Conservation (phyloP, 164 flowering plant species). For the Hamamelis virginiana region DNA sequence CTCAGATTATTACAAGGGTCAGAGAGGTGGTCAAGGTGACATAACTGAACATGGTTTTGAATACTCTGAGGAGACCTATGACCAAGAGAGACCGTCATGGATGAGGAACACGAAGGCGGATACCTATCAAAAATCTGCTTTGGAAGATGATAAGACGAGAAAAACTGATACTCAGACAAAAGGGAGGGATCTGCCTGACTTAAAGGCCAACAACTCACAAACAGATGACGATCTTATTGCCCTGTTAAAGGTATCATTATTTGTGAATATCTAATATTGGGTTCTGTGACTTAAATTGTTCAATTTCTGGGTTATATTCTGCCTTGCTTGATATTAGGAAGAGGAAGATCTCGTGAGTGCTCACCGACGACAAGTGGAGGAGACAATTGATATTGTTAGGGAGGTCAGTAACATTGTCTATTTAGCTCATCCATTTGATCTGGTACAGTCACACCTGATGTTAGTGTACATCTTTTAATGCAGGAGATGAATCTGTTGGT, state of each 20-base stretch:
- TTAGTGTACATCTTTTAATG: conserved; percentile 2
- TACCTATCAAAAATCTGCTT: conserved; percentile 18
- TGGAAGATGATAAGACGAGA: conserved; percentile 39
- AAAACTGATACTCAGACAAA: conserved; percentile 37
- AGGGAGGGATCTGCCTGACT: conserved; percentile 34
- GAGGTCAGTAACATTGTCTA: conserved; percentile 44
- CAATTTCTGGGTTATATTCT: background rate
- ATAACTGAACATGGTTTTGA: conserved; percentile 36
- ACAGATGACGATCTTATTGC: conserved; percentile 65
- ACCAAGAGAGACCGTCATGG: conserved; percentile 46
- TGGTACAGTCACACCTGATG: background rate
- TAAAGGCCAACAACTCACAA: conserved; percentile 28
- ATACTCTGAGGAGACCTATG: conserved; percentile 42
- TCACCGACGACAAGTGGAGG: conserved; percentile 71
- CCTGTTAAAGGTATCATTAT: conserved; percentile 55
- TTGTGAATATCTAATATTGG: background rate
- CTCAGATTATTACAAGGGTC: conserved; percentile 36
- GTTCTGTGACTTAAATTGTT: conserved; percentile 6
- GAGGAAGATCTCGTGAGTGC: conserved; percentile 81
- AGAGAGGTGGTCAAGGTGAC: conserved; percentile 28
- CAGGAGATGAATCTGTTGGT: conserved; percentile 81
- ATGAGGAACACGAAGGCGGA: conserved; percentile 39
- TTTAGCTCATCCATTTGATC: background rate
- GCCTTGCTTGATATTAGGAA: conserved; percentile 40
- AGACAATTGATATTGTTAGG: conserved; percentile 66